A percentile compares a stretch with the other conserved stretches of the same genome.
These are phyloP conservation scores for Globisporangium mamillatum DNA, from an alignment of 352 stramenopile genomes.

Conservation along the genomic window DNA sequence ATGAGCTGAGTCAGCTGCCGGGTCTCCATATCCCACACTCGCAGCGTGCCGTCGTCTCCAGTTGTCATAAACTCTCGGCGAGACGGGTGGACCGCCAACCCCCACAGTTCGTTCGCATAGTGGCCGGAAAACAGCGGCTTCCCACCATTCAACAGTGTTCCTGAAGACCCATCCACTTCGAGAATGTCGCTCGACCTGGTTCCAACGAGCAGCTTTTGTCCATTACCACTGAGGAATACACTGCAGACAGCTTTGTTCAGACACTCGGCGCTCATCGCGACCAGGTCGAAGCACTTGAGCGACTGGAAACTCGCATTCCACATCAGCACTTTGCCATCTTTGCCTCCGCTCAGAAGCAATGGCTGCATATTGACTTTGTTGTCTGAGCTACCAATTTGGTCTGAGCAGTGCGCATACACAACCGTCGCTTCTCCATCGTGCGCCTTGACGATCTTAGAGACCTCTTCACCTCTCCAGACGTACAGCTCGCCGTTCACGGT, in stretches of 20 bases:
- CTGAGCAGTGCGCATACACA: slow-evolving; percentile 22
- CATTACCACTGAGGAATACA: slow-evolving; percentile 37
- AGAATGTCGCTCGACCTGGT: slow-evolving; percentile 89
- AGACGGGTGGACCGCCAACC: slow-evolving; percentile 70
- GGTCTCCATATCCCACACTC: slow-evolving; percentile 79
- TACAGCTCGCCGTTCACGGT: slow-evolving; percentile 56
- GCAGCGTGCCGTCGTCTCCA: slow-evolving; percentile 79
- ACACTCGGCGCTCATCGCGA: slow-evolving; percentile 29
- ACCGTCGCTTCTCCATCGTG: slow-evolving; percentile 54
- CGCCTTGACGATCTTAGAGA: slow-evolving; percentile 54
- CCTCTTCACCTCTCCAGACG: slow-evolving; percentile 51
- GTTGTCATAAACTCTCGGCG: slow-evolving; percentile 60
- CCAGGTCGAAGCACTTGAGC: slow-evolving; percentile 66
- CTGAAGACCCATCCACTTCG: slow-evolving; percentile 49
- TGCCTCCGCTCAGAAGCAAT: slow-evolving; percentile 59
- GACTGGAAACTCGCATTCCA: slow-evolving; percentile 65
- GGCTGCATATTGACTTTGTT: neutral
- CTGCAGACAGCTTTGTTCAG: slow-evolving; percentile 45
- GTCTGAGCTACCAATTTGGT: slow-evolving; percentile 7
- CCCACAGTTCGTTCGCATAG: slow-evolving; percentile 75
- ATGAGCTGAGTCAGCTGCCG: slow-evolving; percentile 40
- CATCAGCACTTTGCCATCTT: slow-evolving; percentile 70
- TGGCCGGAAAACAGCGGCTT: slow-evolving; percentile 64
- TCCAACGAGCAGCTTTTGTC: slow-evolving; percentile 67
- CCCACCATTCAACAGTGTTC: slow-evolving; percentile 30